Evolutionary conservation across 1,284 basidiomycete genomes (phyloP).

Genomic region (Meira miltonrushii): DNA sequence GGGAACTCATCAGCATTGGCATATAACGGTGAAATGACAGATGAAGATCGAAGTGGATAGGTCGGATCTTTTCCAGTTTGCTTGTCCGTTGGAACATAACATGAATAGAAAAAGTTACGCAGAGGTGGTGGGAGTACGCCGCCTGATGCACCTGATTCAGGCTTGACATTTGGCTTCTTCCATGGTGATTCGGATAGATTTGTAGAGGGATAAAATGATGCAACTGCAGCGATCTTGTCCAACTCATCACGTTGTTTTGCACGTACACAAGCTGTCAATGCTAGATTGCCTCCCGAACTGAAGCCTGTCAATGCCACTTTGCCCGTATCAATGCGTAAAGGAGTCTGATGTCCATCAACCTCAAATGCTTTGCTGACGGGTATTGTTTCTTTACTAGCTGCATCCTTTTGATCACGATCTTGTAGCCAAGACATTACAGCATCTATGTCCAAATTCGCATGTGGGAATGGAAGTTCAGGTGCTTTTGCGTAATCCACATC

Average conservation of each 20-base stretch:
- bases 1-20: conserved; percentile 21
- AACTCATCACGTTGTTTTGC: conserved; percentile 19
- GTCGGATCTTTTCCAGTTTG: conserved; percentile 21
- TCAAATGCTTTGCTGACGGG: neutral
- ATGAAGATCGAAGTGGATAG: neutral
- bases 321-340: neutral
- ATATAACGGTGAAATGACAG: conserved; percentile 25
- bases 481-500: conserved; percentile 70
- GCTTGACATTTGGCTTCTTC: conserved; percentile 25
- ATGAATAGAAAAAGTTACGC: conserved; percentile 22
- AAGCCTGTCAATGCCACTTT: conserved; percentile 30
- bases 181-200: conserved; percentile 31
- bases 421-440: conserved; percentile 63
- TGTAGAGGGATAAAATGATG: conserved; percentile 34
- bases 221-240: conserved; percentile 13
- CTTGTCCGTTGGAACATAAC: conserved; percentile 21
- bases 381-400: neutral
- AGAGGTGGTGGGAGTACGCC: conserved; percentile 25
- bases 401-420: neutral
- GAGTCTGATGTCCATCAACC: neutral
- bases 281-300: conserved; percentile 31
- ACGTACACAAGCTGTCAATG: conserved; percentile 20
- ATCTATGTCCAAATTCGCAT: conserved; percentile 67
- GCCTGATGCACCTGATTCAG: conserved; percentile 21
- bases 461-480: conserved; percentile 69